Evolutionary conservation across 2,329 filamentous ascomycete species (phyloP).

Genomic region (Ceratocystis ficicola): DNA sequence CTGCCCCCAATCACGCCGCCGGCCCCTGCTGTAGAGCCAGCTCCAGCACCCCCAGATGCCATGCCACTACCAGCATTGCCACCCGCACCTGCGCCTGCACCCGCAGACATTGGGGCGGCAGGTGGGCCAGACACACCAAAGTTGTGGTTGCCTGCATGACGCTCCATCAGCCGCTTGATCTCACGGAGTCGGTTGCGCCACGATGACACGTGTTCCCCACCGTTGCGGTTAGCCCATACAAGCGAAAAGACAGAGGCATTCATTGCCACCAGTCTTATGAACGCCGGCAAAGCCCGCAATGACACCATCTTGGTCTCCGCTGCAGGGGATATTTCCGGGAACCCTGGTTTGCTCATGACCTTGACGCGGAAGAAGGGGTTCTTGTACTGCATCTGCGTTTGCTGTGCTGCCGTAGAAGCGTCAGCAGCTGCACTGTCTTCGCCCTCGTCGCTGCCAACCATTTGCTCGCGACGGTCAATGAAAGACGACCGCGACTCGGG

Average conservation of each 20-base stretch:
- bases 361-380: constrained; percentile 73
- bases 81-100: constrained; percentile 27
- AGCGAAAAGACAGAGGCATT: constrained; percentile 88
- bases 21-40: constrained; percentile 16
- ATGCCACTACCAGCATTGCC: constrained; percentile 26
- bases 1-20: constrained; percentile 28
- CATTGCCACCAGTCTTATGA: constrained; percentile 77
- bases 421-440: not conserved
- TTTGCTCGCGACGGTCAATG: constrained; percentile 46
- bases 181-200: constrained; percentile 81
- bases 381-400: constrained; percentile 24
- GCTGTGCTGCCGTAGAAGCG: not conserved
- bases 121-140: constrained; percentile 28
- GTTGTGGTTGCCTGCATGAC: constrained; percentile 39
- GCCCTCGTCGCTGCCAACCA: constrained; percentile 18
- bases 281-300: constrained; percentile 65
- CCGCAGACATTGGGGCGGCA: constrained; percentile 25
- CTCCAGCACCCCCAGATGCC: constrained; percentile 25
- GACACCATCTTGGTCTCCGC: constrained; percentile 82
- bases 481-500: constrained; percentile 72
- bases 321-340: constrained; percentile 83
- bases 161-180: constrained; percentile 70
- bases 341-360: constrained; percentile 74
- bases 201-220: constrained; percentile 72
- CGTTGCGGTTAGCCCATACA: constrained; percentile 71